Evolutionary conservation across 2,329 filamentous ascomycete species (phyloP), one percentile per base, ranked within the genome.

Genomic region (Penicillium sp.): DNA sequence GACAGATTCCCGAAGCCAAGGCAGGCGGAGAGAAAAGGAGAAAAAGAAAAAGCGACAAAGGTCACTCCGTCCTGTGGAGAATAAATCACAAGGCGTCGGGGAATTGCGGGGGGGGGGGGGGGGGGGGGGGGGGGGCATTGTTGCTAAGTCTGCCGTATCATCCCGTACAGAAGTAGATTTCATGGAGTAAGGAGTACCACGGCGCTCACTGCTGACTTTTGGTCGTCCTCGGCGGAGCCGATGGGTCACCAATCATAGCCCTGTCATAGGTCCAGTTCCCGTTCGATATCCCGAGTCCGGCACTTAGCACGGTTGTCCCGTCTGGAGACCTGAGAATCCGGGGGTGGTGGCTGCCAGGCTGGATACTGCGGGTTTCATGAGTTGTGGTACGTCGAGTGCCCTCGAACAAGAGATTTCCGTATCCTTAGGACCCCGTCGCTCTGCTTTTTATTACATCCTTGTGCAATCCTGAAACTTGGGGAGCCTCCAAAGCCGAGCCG

Each of bases 231-330:
- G 11, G 25, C 5, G 11, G 11, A 27, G 4, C 27, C 21, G 23
- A 30, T 17, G 29, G 33, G 36, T 40, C 33, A 15, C 41, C 38
- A 48, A 43, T 48, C 45, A 45, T 18, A 10, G 14, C 15, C 11
- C 41, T 45, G 41, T 38, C 36, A 48, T 36, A 37, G 31, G 41
- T 45, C 41, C 47, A 32, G 25, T 41, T 36, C 38, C 38, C 38
- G 38, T n/a, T n/a, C n/a, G n/a, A n/a, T n/a, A 27, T 4, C 11
- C 23, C 25, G 20, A n/a, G 18, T 34, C 13, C 17, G 7, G 19
- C 14, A 15, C 32, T 25, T 15, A 16, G 25, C 11, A n/a, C 14
- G 11, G 25, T 9, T 4, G 11, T n/a, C 28, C 5, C 14, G 13
- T 20, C 18, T 21, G 23, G 31, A 33, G 14, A 21, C n/a, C 16